A percentile compares a stretch with the other conserved stretches of the same genome.
phyloP scores from a whole-genome alignment of 768 basidiomycete genomes.

The Boletus coccyginus region DNA sequence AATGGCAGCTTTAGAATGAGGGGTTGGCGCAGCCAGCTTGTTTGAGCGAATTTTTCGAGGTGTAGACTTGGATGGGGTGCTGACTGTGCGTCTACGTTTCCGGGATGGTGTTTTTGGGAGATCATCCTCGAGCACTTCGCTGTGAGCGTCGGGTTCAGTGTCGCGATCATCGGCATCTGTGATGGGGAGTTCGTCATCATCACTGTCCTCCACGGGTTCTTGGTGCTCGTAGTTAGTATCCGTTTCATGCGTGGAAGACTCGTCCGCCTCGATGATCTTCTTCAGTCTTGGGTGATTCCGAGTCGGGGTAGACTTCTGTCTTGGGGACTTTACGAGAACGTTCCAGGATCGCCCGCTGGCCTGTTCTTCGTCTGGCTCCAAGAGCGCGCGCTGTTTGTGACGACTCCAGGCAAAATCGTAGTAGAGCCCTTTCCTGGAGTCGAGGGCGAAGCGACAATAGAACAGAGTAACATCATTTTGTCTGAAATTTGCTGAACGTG shows the following conservation, averaged over 20 bases:
- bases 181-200: slow-evolving; percentile 22
- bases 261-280: slow-evolving; percentile 25
- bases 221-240: slow-evolving; percentile 24
- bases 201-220: slow-evolving; percentile 13
- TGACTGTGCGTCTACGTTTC: slow-evolving; percentile 44
- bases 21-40: slow-evolving; percentile 61
- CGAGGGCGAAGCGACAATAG: slow-evolving; percentile 57
- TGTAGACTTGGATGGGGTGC: slow-evolving; percentile 31
- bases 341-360: slow-evolving; percentile 47
- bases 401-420: slow-evolving; percentile 59
- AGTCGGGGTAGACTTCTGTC: slow-evolving; percentile 3
- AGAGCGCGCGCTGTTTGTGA: slow-evolving; percentile 43
- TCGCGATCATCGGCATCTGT: slow-evolving; percentile 17
- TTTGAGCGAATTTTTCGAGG: slow-evolving; percentile 35
- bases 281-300: slow-evolving; percentile 22
- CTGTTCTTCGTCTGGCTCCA: slow-evolving; percentile 23
- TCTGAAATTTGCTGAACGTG: slow-evolving; percentile 9
- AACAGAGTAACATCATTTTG: slow-evolving; percentile 35
- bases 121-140: slow-evolving; percentile 26
- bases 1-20: slow-evolving; percentile 71
- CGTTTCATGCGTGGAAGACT: slow-evolving; percentile 12
- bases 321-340: slow-evolving; percentile 31
- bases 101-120: slow-evolving; percentile 51
- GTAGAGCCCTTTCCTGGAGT: slow-evolving; percentile 58
- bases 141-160: slow-evolving; percentile 27